phyloP scores from a whole-genome alignment of 768 basidiomycete genomes.

The Suillus hirtellus region DNA sequence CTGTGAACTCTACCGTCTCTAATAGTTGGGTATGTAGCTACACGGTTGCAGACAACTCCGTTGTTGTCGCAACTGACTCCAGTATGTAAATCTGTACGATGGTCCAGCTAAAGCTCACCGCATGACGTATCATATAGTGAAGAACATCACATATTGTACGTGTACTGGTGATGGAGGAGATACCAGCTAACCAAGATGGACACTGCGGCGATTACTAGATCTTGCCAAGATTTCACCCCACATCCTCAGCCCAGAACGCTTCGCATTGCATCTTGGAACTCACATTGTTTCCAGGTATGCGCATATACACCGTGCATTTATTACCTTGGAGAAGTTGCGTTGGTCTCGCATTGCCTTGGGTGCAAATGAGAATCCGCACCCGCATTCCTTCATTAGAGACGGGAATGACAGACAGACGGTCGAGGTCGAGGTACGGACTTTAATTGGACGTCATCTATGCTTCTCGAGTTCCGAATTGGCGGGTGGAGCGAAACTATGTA shows the following conservation, averaged over 20 bases:
- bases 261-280: slow-evolving; percentile 84
- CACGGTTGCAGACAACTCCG: slow-evolving; percentile 85
- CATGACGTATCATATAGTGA: slow-evolving; percentile 42
- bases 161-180: background rate
- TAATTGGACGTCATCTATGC: background rate
- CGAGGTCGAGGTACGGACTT: slow-evolving; percentile 50
- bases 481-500: slow-evolving; percentile 5
- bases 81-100: slow-evolving; percentile 46
- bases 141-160: slow-evolving; percentile 67
- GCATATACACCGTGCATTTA: slow-evolving; percentile 69
- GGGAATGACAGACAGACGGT: slow-evolving; percentile 86
- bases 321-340: slow-evolving; percentile 76
- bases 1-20: background rate
- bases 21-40: slow-evolving; percentile 48
- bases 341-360: slow-evolving; percentile 77
- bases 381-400: slow-evolving; percentile 83
- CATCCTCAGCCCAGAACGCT: slow-evolving; percentile 78
- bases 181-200: background rate
- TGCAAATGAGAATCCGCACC: slow-evolving; percentile 49
- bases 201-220: slow-evolving; percentile 40
- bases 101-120: background rate
- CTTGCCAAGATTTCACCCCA: slow-evolving; percentile 89
- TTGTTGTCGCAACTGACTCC: slow-evolving; percentile 90
- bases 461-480: slow-evolving; percentile 1
- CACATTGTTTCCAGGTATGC: slow-evolving; percentile 81